Evolutionary conservation across 257 asterid species (phyloP).

Genomic region (Primulina tabacum): DNA sequence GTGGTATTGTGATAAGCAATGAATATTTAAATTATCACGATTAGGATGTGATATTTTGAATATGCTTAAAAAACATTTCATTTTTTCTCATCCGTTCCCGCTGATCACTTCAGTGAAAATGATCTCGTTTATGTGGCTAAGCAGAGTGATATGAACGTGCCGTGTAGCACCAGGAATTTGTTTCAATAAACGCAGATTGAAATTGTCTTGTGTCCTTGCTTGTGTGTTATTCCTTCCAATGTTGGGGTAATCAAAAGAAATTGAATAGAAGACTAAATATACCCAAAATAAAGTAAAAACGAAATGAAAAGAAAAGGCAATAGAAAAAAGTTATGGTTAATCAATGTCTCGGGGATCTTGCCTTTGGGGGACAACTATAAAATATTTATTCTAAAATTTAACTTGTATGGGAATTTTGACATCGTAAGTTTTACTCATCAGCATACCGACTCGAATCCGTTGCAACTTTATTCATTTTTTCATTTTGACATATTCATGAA

Average conservation of each 20-base stretch:
- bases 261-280: not conserved
- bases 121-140: not conserved
- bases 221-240: not conserved
- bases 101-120: not conserved
- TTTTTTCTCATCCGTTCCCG: not conserved
- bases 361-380: not conserved
- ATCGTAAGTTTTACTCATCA: not conserved
- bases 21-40: not conserved
- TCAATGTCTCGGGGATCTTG: not conserved
- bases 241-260: not conserved
- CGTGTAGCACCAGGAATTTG: no score
- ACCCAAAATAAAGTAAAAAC: not conserved
- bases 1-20: not conserved
- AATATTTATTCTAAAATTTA: not conserved
- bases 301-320: not conserved
- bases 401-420: not conserved
- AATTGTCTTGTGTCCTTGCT: not conserved
- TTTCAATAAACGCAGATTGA: not conserved
- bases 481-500: slow-evolving; percentile 9
- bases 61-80: not conserved
- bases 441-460: slow-evolving; percentile 5
- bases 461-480: slow-evolving; percentile 1
- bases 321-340: not conserved
- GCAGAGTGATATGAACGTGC: not conserved
- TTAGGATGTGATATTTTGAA: no score